These are phyloP conservation scores for Pythium brachiatum DNA, from an alignment of 352 stramenopile species.

Conservation along the genomic window DNA sequence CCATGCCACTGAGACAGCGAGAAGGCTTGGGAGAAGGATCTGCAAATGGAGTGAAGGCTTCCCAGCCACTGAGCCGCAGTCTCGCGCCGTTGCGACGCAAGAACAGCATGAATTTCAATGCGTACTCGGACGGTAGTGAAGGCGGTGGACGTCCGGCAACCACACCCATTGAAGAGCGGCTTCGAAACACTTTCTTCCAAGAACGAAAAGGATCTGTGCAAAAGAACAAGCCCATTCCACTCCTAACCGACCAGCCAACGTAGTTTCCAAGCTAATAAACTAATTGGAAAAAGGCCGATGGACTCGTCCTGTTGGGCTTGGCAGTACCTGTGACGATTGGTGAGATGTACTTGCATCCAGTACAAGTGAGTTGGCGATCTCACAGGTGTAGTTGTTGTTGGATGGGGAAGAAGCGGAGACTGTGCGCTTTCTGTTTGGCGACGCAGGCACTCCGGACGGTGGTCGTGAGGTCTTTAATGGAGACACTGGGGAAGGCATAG, in stretches of 20 bases:
- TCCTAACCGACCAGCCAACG: neutral
- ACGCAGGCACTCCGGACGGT: neutral
- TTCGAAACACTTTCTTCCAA: constrained; percentile 35
- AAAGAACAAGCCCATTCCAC: neutral
- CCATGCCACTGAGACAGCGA: constrained; percentile 9
- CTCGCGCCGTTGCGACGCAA: constrained; percentile 6
- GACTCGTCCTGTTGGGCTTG: neutral
- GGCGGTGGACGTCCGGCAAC: constrained; percentile 17
- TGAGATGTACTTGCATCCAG: neutral
- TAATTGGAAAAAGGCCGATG: neutral
- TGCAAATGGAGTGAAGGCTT: neutral
- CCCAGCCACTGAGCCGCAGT: neutral
- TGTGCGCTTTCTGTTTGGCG: constrained; percentile 4
- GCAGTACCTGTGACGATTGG: too few relatives aligned
- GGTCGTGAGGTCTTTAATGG: neutral
- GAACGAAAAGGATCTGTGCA: constrained; percentile 3
- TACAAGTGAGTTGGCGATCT: neutral
- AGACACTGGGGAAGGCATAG: neutral
- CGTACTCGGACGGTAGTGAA: constrained; percentile 14
- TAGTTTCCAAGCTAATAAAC: neutral
- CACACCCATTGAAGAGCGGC: constrained; percentile 34
- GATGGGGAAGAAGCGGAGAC: neutral
- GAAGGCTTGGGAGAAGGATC: neutral
- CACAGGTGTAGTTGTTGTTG: neutral
- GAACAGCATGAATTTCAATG: constrained; percentile 10